Percentiles rank a stretch among this genome's conserved stretches.
phyloP scores from a whole-genome alignment of 768 basidiomycete genomes.

The Antrodiella citrinella region DNA sequence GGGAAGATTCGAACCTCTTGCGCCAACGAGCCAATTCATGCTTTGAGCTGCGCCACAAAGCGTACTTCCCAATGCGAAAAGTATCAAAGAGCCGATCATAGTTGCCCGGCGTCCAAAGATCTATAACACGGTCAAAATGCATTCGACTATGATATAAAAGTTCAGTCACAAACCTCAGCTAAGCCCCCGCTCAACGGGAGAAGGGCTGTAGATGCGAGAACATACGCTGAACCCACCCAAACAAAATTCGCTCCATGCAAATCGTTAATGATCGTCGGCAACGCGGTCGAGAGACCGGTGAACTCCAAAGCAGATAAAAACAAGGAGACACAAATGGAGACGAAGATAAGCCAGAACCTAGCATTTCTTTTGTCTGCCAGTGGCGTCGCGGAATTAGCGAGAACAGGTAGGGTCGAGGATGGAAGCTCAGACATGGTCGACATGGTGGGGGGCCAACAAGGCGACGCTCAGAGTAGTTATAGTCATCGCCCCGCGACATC shows the following conservation, averaged over 20 bases:
- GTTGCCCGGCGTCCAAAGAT: conserved; percentile 20
- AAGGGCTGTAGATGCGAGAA: conserved; percentile 26
- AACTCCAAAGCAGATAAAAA: conserved; percentile 6
- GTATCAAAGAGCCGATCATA: conserved; percentile 14
- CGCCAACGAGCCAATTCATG: conserved; percentile 29
- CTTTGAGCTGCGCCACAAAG: conserved; percentile 27
- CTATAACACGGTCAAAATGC: neutral
- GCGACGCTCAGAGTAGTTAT: too few species aligned
- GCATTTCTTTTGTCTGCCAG: too few species aligned
- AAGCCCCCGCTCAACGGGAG: conserved; percentile 24
- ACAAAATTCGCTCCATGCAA: conserved; percentile 21
- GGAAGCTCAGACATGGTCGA: too few species aligned
- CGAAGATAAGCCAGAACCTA: conserved; percentile 5
- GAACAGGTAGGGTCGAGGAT: too few species aligned
- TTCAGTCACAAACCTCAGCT: neutral
- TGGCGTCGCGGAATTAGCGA: too few species aligned
- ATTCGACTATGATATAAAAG: neutral
- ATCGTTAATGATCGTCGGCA: conserved; percentile 22
- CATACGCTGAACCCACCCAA: conserved; percentile 29
- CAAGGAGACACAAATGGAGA: conserved; percentile 4
- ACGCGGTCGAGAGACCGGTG: conserved; percentile 21
- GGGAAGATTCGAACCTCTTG: conserved; percentile 22
- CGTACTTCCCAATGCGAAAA: conserved; percentile 28
- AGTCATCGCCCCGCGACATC: too few species aligned
- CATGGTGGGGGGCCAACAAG: too few species aligned